These are phyloP conservation scores for Calvatia gigantea DNA, from an alignment of 768 basidiomycete genomes.

Conservation along the genomic window DNA sequence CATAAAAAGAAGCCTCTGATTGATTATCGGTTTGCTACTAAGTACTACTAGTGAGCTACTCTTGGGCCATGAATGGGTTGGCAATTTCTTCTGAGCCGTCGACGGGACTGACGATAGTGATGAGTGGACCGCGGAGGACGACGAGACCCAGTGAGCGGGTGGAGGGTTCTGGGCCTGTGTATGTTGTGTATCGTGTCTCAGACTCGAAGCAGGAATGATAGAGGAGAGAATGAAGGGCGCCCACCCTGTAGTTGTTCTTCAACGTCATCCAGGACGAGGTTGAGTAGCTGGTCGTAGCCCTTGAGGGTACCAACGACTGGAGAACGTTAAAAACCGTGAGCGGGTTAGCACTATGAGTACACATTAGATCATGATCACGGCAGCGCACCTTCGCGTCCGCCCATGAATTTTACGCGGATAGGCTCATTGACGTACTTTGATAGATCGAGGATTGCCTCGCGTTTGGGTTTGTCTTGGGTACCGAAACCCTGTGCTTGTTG, in stretches of 20 bases:
- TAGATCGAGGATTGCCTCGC: constrained; percentile 94
- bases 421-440: constrained; percentile 91
- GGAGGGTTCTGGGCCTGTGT: constrained; percentile 60
- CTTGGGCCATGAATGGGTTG: constrained; percentile 80
- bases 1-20: too few relatives aligned
- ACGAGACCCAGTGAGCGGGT: constrained; percentile 75
- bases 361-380: too few relatives aligned
- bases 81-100: constrained; percentile 95
- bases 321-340: constrained; percentile 5
- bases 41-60: too few relatives aligned
- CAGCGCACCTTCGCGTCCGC: constrained; percentile 90
- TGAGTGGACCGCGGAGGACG: constrained; percentile 91
- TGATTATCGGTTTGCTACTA: too few relatives aligned
- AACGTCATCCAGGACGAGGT: constrained; percentile 96
- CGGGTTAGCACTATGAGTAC: background rate
- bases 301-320: constrained; percentile 90
- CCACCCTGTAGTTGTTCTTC: constrained; percentile 76
- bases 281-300: constrained; percentile 94
- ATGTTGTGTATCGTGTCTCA: constrained; percentile 12
- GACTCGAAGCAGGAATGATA: background rate
- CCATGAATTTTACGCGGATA: constrained; percentile 97
- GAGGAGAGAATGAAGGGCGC: constrained; percentile 15
- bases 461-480: constrained; percentile 72
- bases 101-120: constrained; percentile 90
- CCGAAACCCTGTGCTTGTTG: constrained; percentile 35